Base-by-base conservation (phyloP, 164 flowering plant species). In the Kalanchoe fedtschenkoi region DNA sequence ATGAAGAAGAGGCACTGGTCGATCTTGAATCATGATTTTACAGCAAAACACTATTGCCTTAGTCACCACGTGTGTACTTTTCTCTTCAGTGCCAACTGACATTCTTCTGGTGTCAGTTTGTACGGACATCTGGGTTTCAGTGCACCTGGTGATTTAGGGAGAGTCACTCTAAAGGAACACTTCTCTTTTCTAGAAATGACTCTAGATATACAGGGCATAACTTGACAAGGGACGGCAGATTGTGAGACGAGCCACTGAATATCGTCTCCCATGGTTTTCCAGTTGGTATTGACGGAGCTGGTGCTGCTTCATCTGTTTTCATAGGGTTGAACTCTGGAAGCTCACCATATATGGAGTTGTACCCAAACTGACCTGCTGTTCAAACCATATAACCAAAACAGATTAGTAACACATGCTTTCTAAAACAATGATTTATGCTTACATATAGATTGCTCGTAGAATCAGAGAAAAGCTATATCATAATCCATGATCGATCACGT, bases 211-310 rank as follows among this genome's bases (percentile, higher is more conserved):
- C 65, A 6, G 81, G 71, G 64, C 96, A 92, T 61, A 92, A 67
- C 66, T 82, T 89, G 69, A 84, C 75, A 17, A 92, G 88, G 14
- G 98, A 91, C 32, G 95, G 96, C 67, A 88, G 89, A 53, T 60
- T 75, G 74, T 86, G 93, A 7, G 96, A 84, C 43, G 96, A 76
- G 24, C 91, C 95, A 74, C 80, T 76, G 65, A 92, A 92, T 59
- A 92, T 69, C 17, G 82, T 84, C 70, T 89, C 92, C 96, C 93
- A 92, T 19, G 87, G 83, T 60, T 71, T 83, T 55, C 78, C 87
- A 10, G 87, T 77, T 46, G 87, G 83, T 24, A 60, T 69, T 35
- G 68, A 69, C n/a, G 80, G 76, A 42, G 63, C 60, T 37, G n/a
- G 34, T 26, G 63, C 30, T 4, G 47, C 58, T 64, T 73, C 62